Percentiles rank a stretch among this genome's conserved stretches.
phyloP scores from a whole-genome alignment of 805 yeast genomes.

The Hanseniaspora singularis region DNA sequence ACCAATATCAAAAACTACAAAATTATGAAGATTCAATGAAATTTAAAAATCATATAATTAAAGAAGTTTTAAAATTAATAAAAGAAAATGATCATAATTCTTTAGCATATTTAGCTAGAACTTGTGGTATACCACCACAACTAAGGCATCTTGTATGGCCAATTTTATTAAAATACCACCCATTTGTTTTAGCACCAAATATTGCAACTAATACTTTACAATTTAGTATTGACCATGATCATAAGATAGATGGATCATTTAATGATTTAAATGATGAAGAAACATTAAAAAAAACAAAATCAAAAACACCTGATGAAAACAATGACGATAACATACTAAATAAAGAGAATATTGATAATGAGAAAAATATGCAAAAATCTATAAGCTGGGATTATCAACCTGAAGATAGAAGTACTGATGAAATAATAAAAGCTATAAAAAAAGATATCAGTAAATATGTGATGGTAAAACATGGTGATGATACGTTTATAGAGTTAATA shows the following conservation, averaged over 20 bases:
- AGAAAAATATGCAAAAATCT: constrained; percentile 27
- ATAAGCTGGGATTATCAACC: constrained; percentile 14
- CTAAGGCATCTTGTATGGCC: constrained; percentile 80
- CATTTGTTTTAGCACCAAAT: constrained; percentile 68
- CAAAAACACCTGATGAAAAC: too few relatives aligned
- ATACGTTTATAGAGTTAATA: constrained; percentile 9
- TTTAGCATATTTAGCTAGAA: constrained; percentile 68
- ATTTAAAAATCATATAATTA: constrained; percentile 32
- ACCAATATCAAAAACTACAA: constrained; percentile 13
- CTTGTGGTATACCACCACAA: constrained; percentile 73
- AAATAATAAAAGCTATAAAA: constrained; percentile 32
- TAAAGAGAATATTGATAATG: constrained; percentile 23
- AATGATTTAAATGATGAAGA: constrained; percentile 3
- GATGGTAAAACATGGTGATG: constrained; percentile 29
- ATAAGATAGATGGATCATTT: not conserved
- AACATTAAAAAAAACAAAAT: too few relatives aligned
- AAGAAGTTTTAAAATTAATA: constrained; percentile 45
- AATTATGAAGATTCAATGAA: constrained; percentile 14
- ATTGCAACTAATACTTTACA: constrained; percentile 44
- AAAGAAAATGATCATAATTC: constrained; percentile 55
- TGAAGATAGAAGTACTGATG: constrained; percentile 19
- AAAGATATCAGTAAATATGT: constrained; percentile 54
- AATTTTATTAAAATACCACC: constrained; percentile 63
- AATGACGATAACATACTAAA: constrained; percentile 14
- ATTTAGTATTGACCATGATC: constrained; percentile 14